phyloP scores from a whole-genome alignment of 805 yeast genomes.

The Teunomyces barrocoloradensis region DNA sequence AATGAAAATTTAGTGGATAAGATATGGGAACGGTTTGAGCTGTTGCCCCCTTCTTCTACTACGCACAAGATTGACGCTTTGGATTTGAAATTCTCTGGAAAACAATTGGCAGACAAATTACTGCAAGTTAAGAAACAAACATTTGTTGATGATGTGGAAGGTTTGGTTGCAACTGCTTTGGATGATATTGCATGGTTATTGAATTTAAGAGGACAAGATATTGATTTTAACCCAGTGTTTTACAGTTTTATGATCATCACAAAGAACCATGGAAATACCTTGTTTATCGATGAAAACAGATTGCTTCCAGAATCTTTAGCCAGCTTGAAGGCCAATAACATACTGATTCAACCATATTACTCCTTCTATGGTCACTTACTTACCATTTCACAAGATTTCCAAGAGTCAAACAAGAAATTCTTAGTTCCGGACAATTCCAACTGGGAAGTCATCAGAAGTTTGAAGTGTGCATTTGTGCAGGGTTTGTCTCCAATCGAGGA shows the following conservation, averaged over 20 bases:
- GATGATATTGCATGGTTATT: constrained; percentile 56
- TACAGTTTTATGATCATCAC: constrained; percentile 41
- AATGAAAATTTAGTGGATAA: constrained; percentile 66
- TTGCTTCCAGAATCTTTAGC: constrained; percentile 30
- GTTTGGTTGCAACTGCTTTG: constrained; percentile 44
- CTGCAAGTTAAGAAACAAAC: constrained; percentile 32
- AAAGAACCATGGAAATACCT: constrained; percentile 25
- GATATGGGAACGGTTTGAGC: constrained; percentile 71
- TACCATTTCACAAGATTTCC: constrained; percentile 35
- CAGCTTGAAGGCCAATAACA: constrained; percentile 21
- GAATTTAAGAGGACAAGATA: constrained; percentile 54
- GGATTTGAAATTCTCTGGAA: constrained; percentile 62
- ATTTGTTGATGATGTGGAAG: constrained; percentile 21
- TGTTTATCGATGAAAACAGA: constrained; percentile 45
- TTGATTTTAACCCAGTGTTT: constrained; percentile 54
- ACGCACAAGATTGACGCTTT: constrained; percentile 50
- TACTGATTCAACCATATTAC: constrained; percentile 41
- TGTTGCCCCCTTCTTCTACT: constrained; percentile 53
- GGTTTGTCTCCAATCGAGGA: constrained; percentile 43
- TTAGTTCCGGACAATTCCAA: constrained; percentile 33
- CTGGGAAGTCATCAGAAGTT: constrained; percentile 39
- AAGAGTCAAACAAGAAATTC: constrained; percentile 26
- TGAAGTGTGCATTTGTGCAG: constrained; percentile 29
- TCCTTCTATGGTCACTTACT: constrained; percentile 45
- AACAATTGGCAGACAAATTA: constrained; percentile 56